phyloP scores from a whole-genome alignment of 129 eudicot genomes.

The Ambrosia trifida region DNA sequence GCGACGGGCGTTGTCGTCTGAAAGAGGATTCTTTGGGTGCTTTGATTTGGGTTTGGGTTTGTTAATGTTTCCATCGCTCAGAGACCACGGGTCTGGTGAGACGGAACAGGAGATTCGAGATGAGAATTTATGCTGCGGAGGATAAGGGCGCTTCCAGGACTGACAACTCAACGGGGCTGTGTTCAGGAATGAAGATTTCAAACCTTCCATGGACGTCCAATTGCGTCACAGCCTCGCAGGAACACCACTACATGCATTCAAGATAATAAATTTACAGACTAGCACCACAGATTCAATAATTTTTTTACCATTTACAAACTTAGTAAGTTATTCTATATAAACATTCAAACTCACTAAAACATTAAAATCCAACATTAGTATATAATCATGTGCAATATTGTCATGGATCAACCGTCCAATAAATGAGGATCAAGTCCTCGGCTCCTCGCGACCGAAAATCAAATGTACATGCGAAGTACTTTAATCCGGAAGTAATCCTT shows the following conservation, averaged over 20 bases:
- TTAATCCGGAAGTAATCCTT: not conserved
- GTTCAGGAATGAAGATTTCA: conserved; percentile 54
- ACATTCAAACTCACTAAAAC: no score
- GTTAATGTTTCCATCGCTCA: conserved; percentile 61
- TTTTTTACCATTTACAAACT: no score
- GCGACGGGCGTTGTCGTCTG: conserved; percentile 92
- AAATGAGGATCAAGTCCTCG: no score
- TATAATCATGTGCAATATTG: no score
- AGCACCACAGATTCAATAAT: conserved; percentile 4
- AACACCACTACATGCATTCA: not conserved
- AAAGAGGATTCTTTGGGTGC: conserved; percentile 72
- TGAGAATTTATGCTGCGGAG: conserved; percentile 12
- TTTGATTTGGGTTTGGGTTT: conserved; percentile 77
- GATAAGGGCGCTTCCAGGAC: conserved; percentile 19
- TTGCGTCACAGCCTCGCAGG: not conserved
- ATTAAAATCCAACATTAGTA: no score
- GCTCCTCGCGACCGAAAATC: no score
- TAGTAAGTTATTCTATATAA: no score
- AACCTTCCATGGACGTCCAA: conserved; percentile 44
- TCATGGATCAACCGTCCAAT: no score
- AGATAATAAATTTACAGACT: not conserved
- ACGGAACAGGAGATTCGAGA: conserved; percentile 40
- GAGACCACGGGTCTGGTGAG: conserved; percentile 84
- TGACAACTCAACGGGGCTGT: conserved; percentile 29
- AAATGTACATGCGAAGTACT: no score